These are phyloP conservation scores for Polychaeton citri DNA, from an alignment of 2,329 filamentous ascomycete genomes.

Conservation along the genomic window DNA sequence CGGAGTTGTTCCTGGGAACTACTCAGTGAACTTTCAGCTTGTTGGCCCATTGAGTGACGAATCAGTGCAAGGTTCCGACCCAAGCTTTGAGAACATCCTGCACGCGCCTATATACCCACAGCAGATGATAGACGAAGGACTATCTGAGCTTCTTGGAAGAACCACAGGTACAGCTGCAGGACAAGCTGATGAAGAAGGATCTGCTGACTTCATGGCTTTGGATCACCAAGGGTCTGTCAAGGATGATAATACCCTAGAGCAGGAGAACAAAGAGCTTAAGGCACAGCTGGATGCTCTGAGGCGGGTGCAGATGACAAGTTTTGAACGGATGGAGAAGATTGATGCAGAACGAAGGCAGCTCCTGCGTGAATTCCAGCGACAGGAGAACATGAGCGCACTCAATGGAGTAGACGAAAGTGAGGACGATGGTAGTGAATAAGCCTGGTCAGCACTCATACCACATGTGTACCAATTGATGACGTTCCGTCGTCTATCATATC, in stretches of 20 bases:
- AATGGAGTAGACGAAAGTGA: background rate
- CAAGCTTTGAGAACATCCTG: conserved; percentile 27
- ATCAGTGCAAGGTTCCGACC: conserved; percentile 8
- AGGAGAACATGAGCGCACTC: conserved; percentile 1
- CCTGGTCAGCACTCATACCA: too few relatives aligned
- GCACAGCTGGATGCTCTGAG: conserved; percentile 30
- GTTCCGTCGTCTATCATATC: too few relatives aligned
- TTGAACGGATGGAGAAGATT: conserved; percentile 31
- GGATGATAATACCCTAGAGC: conserved; percentile 7
- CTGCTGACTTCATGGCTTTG: conserved; percentile 25
- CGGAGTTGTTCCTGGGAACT: conserved; percentile 39
- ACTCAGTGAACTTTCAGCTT: conserved; percentile 55
- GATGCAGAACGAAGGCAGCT: conserved; percentile 28
- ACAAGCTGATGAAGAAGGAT: conserved; percentile 3
- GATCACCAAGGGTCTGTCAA: conserved; percentile 1
- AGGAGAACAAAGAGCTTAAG: conserved; percentile 18
- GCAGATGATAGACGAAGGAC: conserved; percentile 20
- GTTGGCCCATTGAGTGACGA: conserved; percentile 13
- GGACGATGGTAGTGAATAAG: background rate
- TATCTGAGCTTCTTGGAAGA: conserved; percentile 19
- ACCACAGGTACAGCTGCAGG: conserved; percentile 4
- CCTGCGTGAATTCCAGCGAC: conserved; percentile 16
- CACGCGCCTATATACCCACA: conserved; percentile 30
- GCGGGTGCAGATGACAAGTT: conserved; percentile 31
- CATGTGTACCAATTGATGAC: too few relatives aligned